Evolutionary conservation across 768 basidiomycete genomes (phyloP), one percentile per base, ranked within the genome.

Genomic region (Rhizopogon vinicolor): DNA sequence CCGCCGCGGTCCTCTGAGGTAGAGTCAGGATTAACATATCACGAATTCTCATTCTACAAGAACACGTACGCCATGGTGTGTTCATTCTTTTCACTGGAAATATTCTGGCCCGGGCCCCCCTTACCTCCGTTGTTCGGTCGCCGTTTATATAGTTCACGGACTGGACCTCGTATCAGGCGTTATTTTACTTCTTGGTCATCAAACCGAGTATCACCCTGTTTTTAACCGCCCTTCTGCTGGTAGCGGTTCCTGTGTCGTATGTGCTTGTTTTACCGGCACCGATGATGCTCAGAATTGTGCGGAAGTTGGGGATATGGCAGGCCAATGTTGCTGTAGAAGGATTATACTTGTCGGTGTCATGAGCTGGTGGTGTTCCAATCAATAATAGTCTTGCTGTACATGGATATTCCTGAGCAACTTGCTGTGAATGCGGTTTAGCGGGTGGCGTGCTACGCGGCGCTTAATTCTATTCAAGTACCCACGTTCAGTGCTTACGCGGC

Each of bases 131-230:
- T 50, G 5, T 52, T 55, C 22, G 18, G 9, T 28, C 40, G 51
- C 54, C 13, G 3, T 22, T 51, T 52, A 28, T 52, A 28, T 60
- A 91, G 89, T 92, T 92, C 70, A 85, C 86, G 41, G 90, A 92
- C 63, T 73, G 86, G 40, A 89, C 86, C 5, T 88, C 90, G 16
- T 92, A 90, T 68, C 88, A 89, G 72, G 86, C 91, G 0, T 77
- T 93, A 3, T 92, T 93, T 75, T 92, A 93, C 67, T 93, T 93
- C 72, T 79, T 93, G 57, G 87, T 92, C 49, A 84, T 93, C 74
- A 93, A 93, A 67, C 89, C 91, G 2, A 78, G 82, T 31, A 87
- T 92, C 67, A 90, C 89, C 1, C 69, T 93, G 28, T 72, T 87
- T 16, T 72, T 91, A 37, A 78, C 81, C 5, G 66, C 89, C 13